Evolutionary conservation across 306 rosid species (phyloP).

Genomic region (Comarum palustre): DNA sequence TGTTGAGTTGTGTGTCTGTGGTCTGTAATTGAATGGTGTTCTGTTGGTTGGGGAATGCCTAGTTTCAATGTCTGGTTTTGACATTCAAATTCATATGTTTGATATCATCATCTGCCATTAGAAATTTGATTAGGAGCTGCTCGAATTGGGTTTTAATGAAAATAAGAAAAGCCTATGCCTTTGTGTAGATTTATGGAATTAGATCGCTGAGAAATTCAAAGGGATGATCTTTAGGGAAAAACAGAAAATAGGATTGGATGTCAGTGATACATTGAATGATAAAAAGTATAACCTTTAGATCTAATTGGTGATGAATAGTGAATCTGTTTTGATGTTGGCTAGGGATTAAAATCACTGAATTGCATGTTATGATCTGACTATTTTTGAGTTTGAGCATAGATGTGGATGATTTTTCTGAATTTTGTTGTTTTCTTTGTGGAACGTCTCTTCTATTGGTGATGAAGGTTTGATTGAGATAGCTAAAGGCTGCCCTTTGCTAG

Average conservation of each 20-base stretch:
- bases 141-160: background rate
- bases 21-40: background rate
- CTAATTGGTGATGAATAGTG: background rate
- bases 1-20: background rate
- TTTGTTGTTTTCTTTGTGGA: slow-evolving; percentile 70
- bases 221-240: background rate
- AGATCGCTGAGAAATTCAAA: background rate
- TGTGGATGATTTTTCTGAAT: slow-evolving; percentile 35
- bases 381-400: slow-evolving; percentile 15
- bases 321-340: background rate
- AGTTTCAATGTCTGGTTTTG: slow-evolving; percentile 13
- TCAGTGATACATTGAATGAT: background rate
- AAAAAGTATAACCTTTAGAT: background rate
- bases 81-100: background rate
- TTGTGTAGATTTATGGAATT: background rate
- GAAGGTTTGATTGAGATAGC: slow-evolving; percentile 68
- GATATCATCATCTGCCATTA: background rate
- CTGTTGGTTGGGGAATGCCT: background rate
- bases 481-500: slow-evolving; percentile 73
- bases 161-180: background rate
- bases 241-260: slow-evolving; percentile 1
- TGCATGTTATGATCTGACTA: background rate
- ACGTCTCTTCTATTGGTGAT: slow-evolving; percentile 57
- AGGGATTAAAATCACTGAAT: background rate
- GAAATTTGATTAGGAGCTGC: background rate